These are phyloP conservation scores for Trichophyton equinum DNA, from an alignment of 2,329 filamentous ascomycete species.

Conservation along the genomic window DNA sequence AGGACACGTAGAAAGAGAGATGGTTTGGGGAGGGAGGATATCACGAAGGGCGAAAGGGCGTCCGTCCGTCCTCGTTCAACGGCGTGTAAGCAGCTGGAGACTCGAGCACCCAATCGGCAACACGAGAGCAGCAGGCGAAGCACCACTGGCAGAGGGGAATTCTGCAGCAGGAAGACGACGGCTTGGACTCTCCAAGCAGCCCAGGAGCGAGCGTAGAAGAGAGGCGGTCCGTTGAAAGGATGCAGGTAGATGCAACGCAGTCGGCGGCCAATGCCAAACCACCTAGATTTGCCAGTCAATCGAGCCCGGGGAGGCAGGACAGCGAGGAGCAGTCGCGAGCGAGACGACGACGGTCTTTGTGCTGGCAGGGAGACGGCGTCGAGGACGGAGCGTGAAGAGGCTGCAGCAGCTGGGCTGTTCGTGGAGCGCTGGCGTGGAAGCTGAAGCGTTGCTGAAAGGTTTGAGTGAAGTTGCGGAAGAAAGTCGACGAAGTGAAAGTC, in stretches of 20 bases:
- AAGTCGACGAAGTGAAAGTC: background rate
- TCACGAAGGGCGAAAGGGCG: background rate
- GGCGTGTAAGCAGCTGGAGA: background rate
- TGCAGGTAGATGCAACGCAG: too few species aligned
- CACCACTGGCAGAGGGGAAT: background rate
- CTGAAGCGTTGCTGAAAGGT: conserved; percentile 4
- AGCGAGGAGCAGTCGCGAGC: background rate
- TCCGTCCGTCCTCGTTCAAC: background rate
- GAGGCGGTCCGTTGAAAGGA: too few species aligned
- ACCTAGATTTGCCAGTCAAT: background rate
- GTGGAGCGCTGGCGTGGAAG: background rate
- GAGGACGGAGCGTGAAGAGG: too few species aligned
- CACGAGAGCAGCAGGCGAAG: background rate
- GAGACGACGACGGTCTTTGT: background rate
- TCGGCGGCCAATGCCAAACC: too few species aligned
- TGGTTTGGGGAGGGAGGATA: background rate
- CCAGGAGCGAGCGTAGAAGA: too few species aligned
- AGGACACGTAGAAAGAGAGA: background rate
- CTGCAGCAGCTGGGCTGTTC: too few species aligned
- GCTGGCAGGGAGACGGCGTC: too few species aligned
- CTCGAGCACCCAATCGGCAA: background rate
- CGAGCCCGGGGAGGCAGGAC: background rate
- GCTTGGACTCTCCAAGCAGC: too few species aligned
- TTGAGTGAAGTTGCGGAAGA: conserved; percentile 8
- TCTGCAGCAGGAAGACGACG: too few species aligned